Evolutionary conservation across 1,139 yeast genomes (phyloP), one percentile per base, ranked within the genome.

Genomic region (Komagataea norvegica): DNA sequence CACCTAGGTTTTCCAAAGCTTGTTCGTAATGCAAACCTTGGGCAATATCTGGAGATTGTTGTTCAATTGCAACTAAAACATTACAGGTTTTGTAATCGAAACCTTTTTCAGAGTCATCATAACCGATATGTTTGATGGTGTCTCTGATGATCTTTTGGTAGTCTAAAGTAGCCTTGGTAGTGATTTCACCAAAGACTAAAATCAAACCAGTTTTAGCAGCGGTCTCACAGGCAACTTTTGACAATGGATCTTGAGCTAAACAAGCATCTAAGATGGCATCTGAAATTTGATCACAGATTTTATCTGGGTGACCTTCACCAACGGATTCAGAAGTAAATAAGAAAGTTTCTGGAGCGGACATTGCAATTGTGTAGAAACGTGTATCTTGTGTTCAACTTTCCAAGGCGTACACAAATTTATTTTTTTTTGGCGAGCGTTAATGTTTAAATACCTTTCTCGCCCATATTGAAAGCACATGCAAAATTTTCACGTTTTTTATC

Each of bases 251-350:
- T 56, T 74, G 94, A 46, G 86, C 79, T 57, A 91, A 74, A 76
- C 97, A 91, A 56, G 98, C 99, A 62, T 91, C 99, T 59, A 91
- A 77, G 60, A 91, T 87, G 59, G 98, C 98, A 64, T 93, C 98
- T 41, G 95, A 85, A 52, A 93, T 96, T 74, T 91, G 99, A 70
- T 91, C 98, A 72, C 98, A 91, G 72, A 91, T 93, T 81, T 91
- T 91, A 67, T 91, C 98, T 63, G 98, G 97, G 79, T 91, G 97
- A 62, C 97, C 97, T 70, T 87, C 96, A 72, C 96, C 96, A 57
- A 87, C 96, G 54, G 96, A 87, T 74, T 91, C 98, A 55, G 97
- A 89, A 57, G 96, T 85, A 65, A 86, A 85, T 59, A 86, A 73
- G 67, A 85, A 85, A 47, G 79, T 72, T 55, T 57, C 66, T 64